These are phyloP conservation scores for Clathrus columnatus DNA, from an alignment of 768 basidiomycete genomes.

Conservation along the genomic window DNA sequence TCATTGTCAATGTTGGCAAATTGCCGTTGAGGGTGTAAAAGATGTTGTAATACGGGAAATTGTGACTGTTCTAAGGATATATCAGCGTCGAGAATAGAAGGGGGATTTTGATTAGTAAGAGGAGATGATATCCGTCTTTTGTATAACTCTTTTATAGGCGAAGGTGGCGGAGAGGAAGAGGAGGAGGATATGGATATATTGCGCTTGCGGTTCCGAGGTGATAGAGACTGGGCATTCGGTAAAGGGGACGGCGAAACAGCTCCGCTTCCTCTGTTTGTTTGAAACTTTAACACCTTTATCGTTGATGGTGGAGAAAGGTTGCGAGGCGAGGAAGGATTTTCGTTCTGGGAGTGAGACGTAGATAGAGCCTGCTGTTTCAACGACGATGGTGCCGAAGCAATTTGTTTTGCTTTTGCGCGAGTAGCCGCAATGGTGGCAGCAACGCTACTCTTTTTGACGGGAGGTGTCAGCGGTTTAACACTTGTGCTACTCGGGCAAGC, in stretches of 20 bases:
- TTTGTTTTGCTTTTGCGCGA: conserved; percentile 77
- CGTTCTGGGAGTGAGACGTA: conserved; percentile 40
- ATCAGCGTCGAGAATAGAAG: background rate
- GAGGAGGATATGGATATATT: conserved; percentile 6
- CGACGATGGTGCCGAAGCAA: conserved; percentile 72
- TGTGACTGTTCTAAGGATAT: background rate
- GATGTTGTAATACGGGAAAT: background rate
- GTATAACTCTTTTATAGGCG: conserved; percentile 8
- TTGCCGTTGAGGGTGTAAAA: background rate
- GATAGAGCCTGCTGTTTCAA: conserved; percentile 74
- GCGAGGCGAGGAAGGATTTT: conserved; percentile 18
- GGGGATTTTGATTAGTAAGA: background rate
- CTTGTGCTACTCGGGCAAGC: conserved; percentile 48
- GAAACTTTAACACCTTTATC: conserved; percentile 28
- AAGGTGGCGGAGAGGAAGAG: conserved; percentile 12
- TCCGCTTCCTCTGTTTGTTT: conserved; percentile 33
- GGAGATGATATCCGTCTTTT: conserved; percentile 1
- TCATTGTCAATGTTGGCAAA: conserved; percentile 30
- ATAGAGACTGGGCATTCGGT: conserved; percentile 32
- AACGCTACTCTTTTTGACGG: conserved; percentile 68
- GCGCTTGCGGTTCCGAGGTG: conserved; percentile 21
- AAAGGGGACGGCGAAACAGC: conserved; percentile 25
- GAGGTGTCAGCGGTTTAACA: conserved; percentile 45
- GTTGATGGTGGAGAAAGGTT: conserved; percentile 31
- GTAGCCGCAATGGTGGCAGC: conserved; percentile 87